Evolutionary conservation across 1,284 basidiomycete genomes (phyloP), one percentile per base, ranked within the genome.

Genomic region (Marasmius tenuissimus): DNA sequence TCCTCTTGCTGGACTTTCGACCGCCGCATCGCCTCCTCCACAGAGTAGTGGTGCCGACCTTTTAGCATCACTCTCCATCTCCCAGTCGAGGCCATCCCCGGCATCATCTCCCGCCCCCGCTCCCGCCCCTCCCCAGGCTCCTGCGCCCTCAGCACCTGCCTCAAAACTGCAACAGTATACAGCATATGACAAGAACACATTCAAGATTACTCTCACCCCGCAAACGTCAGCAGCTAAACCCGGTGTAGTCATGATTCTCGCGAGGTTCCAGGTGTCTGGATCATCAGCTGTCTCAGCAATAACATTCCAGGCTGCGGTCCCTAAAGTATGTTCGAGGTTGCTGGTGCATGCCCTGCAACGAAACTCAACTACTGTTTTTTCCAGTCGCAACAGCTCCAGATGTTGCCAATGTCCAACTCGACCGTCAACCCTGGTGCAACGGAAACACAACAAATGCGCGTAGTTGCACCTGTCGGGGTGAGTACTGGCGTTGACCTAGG

Each of bases 251-350:
- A 92, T 96, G 76, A 92, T 99, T 65, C 79, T 95, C 58, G 96
- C 95, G 7, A 84, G 90, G 56, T 99, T 99, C 81, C 89, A 92
- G 60, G 84, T 89, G 3, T 78, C 82, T 3, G 88, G 88, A 4
- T 73, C 73, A 8, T 78, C 74, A 11, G 63, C 81, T 2, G 85
- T 83, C 3, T 80, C 81, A 14, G 85, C 84, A 1, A 80, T 99
- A 63, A 95, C 90, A 72, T 97, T 99, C 81, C 97, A 99, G 75
- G 97, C 96, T 50, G 97, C 97, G 3, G 97, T 99, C 9, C 97
- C 97, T 3, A 98, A 96, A 85, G 94, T 95, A 64, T 63, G 76
- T 72, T 20, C 27, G 14, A 53, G 27, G 22, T 50, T 61, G 56
- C 18, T 57, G 16, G 4, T 57, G 27, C 39, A 47, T 2, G 49